These are phyloP conservation scores for Acacia concinna DNA, from an alignment of 331 rosid genomes.

Conservation along the genomic window DNA sequence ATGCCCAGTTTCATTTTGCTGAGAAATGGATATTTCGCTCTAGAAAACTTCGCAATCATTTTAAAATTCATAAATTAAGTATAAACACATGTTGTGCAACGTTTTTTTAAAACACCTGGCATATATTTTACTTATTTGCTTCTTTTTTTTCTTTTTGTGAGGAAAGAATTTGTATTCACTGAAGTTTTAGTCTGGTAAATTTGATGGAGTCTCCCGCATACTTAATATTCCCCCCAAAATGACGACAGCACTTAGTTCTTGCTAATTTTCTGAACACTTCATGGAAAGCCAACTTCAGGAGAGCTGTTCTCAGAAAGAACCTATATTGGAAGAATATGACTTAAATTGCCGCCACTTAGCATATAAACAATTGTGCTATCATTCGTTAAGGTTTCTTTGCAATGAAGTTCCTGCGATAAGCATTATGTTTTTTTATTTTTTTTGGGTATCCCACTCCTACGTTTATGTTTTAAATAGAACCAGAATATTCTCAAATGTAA, in stretches of 20 bases:
- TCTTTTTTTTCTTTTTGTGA: not conserved
- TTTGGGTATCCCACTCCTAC: not conserved
- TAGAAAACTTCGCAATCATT: not conserved
- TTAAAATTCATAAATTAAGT: not conserved
- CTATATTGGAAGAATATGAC: constrained; percentile 1
- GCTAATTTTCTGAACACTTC: not conserved
- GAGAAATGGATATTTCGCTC: not conserved
- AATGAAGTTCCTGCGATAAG: not conserved
- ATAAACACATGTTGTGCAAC: not conserved
- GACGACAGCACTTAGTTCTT: not conserved
- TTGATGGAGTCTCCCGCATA: not conserved
- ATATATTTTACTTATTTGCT: not conserved
- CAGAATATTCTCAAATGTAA: constrained; percentile 15
- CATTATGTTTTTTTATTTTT: not conserved
- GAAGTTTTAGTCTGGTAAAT: not conserved
- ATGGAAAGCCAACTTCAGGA: not conserved
- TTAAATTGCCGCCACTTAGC: not conserved
- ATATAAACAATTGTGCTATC: not conserved
- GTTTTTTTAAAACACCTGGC: too few species aligned
- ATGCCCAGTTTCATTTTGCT: not conserved
- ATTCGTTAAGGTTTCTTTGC: not conserved
- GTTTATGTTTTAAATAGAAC: not conserved
- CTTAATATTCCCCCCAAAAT: not conserved
- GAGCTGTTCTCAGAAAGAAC: not conserved
- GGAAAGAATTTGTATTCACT: not conserved